Percentiles rank a stretch among this genome's conserved stretches.
These are phyloP conservation scores for Sugiyamaella xylanicola DNA, from an alignment of 1,139 yeast genomes.

Conservation along the genomic window DNA sequence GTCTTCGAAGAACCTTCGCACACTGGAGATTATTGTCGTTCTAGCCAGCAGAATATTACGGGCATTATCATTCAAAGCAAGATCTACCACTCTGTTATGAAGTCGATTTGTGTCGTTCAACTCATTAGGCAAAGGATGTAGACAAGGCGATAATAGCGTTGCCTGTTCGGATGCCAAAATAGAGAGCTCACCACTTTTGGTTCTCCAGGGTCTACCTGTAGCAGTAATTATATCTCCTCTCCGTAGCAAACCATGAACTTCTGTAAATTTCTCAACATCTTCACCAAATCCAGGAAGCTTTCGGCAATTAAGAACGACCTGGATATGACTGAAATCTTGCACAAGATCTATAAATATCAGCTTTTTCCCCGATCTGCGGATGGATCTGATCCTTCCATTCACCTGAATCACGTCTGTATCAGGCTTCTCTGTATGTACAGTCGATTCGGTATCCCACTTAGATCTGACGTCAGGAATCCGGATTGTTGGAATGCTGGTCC, in stretches of 20 bases:
- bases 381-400: constrained; percentile 60
- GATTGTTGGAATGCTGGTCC: constrained; percentile 12
- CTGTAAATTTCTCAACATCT: constrained; percentile 50
- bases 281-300: constrained; percentile 41
- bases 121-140: constrained; percentile 70
- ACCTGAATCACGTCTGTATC: constrained; percentile 32
- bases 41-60: constrained; percentile 56
- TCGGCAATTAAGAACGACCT: constrained; percentile 61
- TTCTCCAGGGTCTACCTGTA: constrained; percentile 69
- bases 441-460: constrained; percentile 26
- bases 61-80: constrained; percentile 59
- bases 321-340: constrained; percentile 60
- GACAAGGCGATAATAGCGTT: constrained; percentile 63
- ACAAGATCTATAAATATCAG: constrained; percentile 65
- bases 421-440: constrained; percentile 21
- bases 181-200: constrained; percentile 79
- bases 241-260: constrained; percentile 51
- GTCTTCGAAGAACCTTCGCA: constrained; percentile 58
- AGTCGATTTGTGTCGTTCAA: constrained; percentile 59
- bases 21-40: constrained; percentile 53
- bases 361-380: constrained; percentile 66
- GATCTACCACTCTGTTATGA: constrained; percentile 72
- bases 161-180: constrained; percentile 58
- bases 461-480: constrained; percentile 33
- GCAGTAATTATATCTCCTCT: constrained; percentile 73